phyloP scores from a whole-genome alignment of 2,329 filamentous ascomycete genomes.

The Waltergamsia citrina region DNA sequence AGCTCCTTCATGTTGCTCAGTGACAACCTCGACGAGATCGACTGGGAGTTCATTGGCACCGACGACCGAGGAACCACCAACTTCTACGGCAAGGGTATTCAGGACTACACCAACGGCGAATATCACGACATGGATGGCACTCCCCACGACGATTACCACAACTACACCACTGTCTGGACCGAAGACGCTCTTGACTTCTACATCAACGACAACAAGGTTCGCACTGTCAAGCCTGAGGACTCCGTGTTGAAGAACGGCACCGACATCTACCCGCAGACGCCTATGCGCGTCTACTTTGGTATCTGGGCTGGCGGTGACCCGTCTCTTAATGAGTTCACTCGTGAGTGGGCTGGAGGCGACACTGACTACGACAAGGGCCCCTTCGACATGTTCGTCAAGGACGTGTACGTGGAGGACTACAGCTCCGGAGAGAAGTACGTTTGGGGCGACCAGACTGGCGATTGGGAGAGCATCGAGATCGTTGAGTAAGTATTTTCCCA shows the following conservation, averaged over 20 bases:
- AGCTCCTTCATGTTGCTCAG: slow-evolving; percentile 77
- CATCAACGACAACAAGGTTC: slow-evolving; percentile 58
- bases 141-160: slow-evolving; percentile 52
- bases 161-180: slow-evolving; percentile 71
- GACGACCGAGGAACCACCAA: slow-evolving; percentile 61
- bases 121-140: slow-evolving; percentile 47
- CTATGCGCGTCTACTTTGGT: slow-evolving; percentile 60
- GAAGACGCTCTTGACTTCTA: slow-evolving; percentile 55
- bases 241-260: slow-evolving; percentile 40
- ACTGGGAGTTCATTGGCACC: slow-evolving; percentile 73
- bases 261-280: slow-evolving; percentile 64
- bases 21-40: slow-evolving; percentile 78
- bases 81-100: slow-evolving; percentile 69
- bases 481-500: slow-evolving; percentile 35
- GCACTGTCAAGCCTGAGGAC: slow-evolving; percentile 52
- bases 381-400: slow-evolving; percentile 67
- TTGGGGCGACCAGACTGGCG: slow-evolving; percentile 52
- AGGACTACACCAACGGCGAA: slow-evolving; percentile 52
- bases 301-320: slow-evolving; percentile 57
- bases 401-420: slow-evolving; percentile 43
- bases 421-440: slow-evolving; percentile 56
- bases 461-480: slow-evolving; percentile 54
- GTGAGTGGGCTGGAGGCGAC: slow-evolving; percentile 60
- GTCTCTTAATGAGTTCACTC: slow-evolving; percentile 42
- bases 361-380: slow-evolving; percentile 59